Conservation (phyloP, 2,329 filamentous ascomycete species). For the Fusarium redolens region DNA sequence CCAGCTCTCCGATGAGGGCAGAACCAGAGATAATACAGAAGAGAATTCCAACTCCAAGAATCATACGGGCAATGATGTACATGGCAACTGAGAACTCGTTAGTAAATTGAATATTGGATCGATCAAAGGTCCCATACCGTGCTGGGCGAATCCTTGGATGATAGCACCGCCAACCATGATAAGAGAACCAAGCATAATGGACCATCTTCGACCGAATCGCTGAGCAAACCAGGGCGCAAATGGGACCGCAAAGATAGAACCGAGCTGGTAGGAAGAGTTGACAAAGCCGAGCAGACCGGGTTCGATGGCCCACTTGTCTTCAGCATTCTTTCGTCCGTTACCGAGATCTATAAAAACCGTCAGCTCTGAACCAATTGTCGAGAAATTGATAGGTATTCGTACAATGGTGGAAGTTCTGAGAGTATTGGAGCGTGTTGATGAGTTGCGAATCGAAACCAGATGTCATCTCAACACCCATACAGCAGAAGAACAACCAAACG, state of each 20-base stretch:
- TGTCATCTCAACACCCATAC: slow-evolving; percentile 68
- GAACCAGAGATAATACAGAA: slow-evolving; percentile 70
- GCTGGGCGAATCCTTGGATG: slow-evolving; percentile 63
- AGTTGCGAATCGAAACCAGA: slow-evolving; percentile 65
- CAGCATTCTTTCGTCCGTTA: slow-evolving; percentile 25
- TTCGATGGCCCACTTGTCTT: slow-evolving; percentile 42
- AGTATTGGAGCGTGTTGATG: slow-evolving; percentile 56
- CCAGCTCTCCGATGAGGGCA: slow-evolving; percentile 69
- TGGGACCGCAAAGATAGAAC: slow-evolving; percentile 65
- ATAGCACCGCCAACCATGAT: slow-evolving; percentile 67
- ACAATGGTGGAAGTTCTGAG: slow-evolving; percentile 53
- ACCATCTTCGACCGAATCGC: slow-evolving; percentile 57
- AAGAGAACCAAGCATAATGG: slow-evolving; percentile 65
- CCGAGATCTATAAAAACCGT: slow-evolving; percentile 24
- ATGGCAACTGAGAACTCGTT: slow-evolving; percentile 56
- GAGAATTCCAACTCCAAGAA: slow-evolving; percentile 71
- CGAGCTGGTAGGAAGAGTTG: slow-evolving; percentile 65
- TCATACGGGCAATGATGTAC: slow-evolving; percentile 69
- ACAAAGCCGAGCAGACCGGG: slow-evolving; percentile 58
- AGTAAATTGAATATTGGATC: neutral
- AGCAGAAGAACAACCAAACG: slow-evolving; percentile 62
- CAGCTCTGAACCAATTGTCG: neutral
- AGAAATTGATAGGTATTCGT: neutral
- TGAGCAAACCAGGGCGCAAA: slow-evolving; percentile 64
- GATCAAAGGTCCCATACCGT: slow-evolving; percentile 39